Evolutionary conservation across 805 yeast species (phyloP).

Genomic region (Candida fluviatilis): DNA sequence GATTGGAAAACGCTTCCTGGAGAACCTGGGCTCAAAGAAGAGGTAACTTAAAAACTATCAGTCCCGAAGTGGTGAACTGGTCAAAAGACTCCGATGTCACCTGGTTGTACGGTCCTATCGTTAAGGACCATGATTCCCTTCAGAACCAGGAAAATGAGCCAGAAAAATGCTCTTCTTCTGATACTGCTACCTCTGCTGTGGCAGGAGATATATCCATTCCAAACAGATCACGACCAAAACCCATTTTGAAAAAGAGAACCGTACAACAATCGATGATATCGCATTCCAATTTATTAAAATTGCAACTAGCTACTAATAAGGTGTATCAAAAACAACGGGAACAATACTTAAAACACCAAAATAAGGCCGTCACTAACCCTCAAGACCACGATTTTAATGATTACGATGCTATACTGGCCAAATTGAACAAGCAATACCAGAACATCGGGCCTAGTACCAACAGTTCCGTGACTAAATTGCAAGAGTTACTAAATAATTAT

Average conservation of each 20-base stretch:
- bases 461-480: conserved; percentile 18
- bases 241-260: conserved; percentile 83
- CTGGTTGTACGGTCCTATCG: conserved; percentile 93
- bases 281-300: conserved; percentile 45
- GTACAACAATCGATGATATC: conserved; percentile 76
- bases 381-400: conserved; percentile 40
- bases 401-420: conserved; percentile 40
- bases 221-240: conserved; percentile 50
- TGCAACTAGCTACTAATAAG: conserved; percentile 36
- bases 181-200: conserved; percentile 38
- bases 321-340: conserved; percentile 30
- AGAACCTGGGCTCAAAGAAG: conserved; percentile 90
- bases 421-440: conserved; percentile 37
- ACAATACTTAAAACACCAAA: conserved; percentile 12
- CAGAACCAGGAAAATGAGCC: conserved; percentile 8
- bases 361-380: conserved; percentile 1
- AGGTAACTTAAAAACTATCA: conserved; percentile 64
- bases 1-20: conserved; percentile 68
- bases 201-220: conserved; percentile 45
- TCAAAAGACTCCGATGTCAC: conserved; percentile 95
- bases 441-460: conserved; percentile 12
- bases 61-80: conserved; percentile 94
- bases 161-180: conserved; percentile 9
- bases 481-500: conserved; percentile 8
- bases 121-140: conserved; percentile 37